Evolutionary conservation across 2,329 filamentous ascomycete species (phyloP), one percentile per base, ranked within the genome.

Genomic region (Aureobasidium sp.): DNA sequence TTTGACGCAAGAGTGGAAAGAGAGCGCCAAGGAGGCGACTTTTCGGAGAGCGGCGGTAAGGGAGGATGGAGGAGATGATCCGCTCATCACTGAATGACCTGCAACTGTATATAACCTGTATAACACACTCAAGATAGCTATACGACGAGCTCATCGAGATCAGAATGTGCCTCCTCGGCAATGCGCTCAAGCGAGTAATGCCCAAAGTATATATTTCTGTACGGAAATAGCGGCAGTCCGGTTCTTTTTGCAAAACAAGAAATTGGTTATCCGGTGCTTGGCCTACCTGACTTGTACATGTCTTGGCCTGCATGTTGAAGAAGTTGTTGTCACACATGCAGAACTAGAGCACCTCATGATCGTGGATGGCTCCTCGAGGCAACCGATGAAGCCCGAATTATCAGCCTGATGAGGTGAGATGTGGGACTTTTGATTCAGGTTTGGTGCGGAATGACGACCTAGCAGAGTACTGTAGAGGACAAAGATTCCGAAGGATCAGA

Each of bases 1-100:
- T 82, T 82, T 64, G 78, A 82, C 65, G 74, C 74, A 21, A 70
- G 76, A 47, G 64, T 82, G 5, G 80, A 82, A 65, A 72, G 73
- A 62, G 80, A 82, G 65, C 69, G 80, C 57, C 73, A 74, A 59
- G 79, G 78, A 0, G 74, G 73, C n/a, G 72, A 77, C 55, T 79
- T 78, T 63, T 63, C 67, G 5, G 69, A 69, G 34, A 57, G 55
- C 32, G 42, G 59, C n/a, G 48, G 59, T 13, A 48, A 54, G 32
- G 55, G 61, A 36, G 58, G 58, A 21, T 61, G 57, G 57, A 59
- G 57, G 34, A 50, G 57, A 39, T 55, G 27, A 32, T 48, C n/a
- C 10, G 15, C 13, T 29, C 7, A 29, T 3, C 5, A n/a, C 3
- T 48, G 9, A 36, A 37, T 10, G 39, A 52, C 21, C 37, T 29